phyloP scores from a whole-genome alignment of 768 basidiomycete species.

The Pleurotus platypus region DNA sequence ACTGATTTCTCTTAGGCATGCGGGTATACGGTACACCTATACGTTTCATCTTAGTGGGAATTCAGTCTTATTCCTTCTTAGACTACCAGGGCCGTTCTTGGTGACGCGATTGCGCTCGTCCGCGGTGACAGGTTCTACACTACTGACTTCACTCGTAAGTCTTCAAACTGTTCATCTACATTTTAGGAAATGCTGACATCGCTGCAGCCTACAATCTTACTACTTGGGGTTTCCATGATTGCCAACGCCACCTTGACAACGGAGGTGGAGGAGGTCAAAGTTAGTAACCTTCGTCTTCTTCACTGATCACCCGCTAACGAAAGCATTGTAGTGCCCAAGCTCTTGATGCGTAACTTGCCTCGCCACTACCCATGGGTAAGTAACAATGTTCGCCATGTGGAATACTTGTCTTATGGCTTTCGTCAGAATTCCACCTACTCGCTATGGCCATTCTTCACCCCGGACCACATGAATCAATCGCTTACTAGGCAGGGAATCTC shows the following conservation, averaged over 20 bases:
- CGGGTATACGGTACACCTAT: conserved; percentile 45
- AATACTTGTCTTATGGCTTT: conserved; percentile 33
- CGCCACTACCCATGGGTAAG: conserved; percentile 35
- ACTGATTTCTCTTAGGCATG: conserved; percentile 30
- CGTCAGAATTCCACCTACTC: conserved; percentile 51
- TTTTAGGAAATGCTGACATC: neutral
- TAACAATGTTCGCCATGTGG: neutral
- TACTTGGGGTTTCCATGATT: conserved; percentile 50
- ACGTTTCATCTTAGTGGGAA: neutral
- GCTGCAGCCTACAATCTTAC: conserved; percentile 38
- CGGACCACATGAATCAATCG: conserved; percentile 31
- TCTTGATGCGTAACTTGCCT: conserved; percentile 42
- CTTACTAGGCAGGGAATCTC: conserved; percentile 25
- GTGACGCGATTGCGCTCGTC: conserved; percentile 50
- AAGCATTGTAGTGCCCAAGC: conserved; percentile 31
- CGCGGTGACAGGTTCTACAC: conserved; percentile 55
- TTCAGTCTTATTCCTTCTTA: conserved; percentile 10
- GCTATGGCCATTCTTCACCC: conserved; percentile 67
- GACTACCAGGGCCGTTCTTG: conserved; percentile 47
- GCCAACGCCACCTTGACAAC: conserved; percentile 37
- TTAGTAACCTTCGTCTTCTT: conserved; percentile 14
- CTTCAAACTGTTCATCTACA: neutral
- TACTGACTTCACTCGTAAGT: conserved; percentile 45
- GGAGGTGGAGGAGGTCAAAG: conserved; percentile 32
- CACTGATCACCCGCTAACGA: neutral